These are phyloP conservation scores for Trametes gibbosa DNA, from an alignment of 768 basidiomycete genomes.

Conservation along the genomic window DNA sequence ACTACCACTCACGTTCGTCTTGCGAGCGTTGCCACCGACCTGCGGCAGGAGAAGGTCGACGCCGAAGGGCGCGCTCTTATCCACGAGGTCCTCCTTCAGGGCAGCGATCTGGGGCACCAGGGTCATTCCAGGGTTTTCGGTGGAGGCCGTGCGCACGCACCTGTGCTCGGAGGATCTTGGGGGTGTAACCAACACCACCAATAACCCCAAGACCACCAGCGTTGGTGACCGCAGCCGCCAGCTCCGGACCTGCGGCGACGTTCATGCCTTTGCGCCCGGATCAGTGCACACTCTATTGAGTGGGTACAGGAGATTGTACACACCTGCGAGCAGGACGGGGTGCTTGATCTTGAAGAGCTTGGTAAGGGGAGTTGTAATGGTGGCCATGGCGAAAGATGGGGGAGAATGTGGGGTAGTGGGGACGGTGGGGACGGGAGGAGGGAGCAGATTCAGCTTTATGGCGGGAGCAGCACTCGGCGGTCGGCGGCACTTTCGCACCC, in stretches of 20 bases:
- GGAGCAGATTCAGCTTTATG: conserved; percentile 2
- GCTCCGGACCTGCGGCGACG: conserved; percentile 71
- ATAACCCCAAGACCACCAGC: conserved; percentile 93
- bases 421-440: not conserved
- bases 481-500: not conserved
- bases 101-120: conserved; percentile 52
- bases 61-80: conserved; percentile 82
- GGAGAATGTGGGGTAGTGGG: not conserved
- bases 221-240: conserved; percentile 92
- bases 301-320: not conserved
- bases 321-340: conserved; percentile 82
- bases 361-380: conserved; percentile 81
- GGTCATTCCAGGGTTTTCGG: not conserved
- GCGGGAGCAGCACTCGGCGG: not conserved
- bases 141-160: conserved; percentile 35
- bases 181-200: conserved; percentile 85
- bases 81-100: conserved; percentile 68
- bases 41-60: conserved; percentile 89
- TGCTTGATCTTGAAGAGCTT: conserved; percentile 87
- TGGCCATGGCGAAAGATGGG: conserved; percentile 43
- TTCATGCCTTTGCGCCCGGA: conserved; percentile 51
- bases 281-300: not conserved
- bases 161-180: conserved; percentile 75
- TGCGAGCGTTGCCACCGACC: conserved; percentile 82
- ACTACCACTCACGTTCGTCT: conserved; percentile 68